Evolutionary conservation across 129 eudicot genomes (phyloP).

Genomic region (Tagetes patula): DNA sequence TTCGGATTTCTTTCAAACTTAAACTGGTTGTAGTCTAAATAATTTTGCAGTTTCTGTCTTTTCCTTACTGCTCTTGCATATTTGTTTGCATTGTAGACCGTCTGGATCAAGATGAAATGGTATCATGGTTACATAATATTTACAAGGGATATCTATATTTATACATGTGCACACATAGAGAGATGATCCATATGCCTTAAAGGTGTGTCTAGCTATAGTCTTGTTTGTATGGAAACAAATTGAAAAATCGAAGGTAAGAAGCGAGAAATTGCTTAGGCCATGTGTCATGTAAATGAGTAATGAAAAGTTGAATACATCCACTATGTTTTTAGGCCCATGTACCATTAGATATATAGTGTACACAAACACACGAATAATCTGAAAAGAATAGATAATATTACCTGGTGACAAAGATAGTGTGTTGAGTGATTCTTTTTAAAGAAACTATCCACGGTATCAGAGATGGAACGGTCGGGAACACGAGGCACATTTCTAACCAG

Average conservation of each 20-base stretch:
- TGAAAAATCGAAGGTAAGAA: not conserved
- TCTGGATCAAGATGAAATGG: constrained; percentile 42
- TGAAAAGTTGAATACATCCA: not conserved
- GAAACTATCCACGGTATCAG: constrained; percentile 71
- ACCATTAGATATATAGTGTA: not conserved
- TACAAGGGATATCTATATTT: not conserved
- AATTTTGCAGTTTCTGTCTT: constrained; percentile 74
- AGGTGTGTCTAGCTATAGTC: not conserved
- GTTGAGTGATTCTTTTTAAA: constrained; percentile 77
- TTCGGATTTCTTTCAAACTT: constrained; percentile 77
- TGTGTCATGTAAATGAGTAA: not conserved
- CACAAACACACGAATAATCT: not conserved
- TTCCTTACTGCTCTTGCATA: constrained; percentile 70
- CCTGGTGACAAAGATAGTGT: constrained; percentile 94
- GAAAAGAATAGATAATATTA: constrained; percentile 18
- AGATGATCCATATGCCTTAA: not conserved
- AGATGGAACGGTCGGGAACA: constrained; percentile 59
- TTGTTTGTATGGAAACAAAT: no score
- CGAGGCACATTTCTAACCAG: constrained; percentile 84
- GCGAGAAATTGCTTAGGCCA: not conserved
- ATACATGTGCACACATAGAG: not conserved
- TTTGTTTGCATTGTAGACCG: constrained; percentile 88
- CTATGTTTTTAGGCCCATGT: not conserved
- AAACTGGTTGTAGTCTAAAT: constrained; percentile 81
- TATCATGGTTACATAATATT: constrained; percentile 9